Base-by-base conservation (phyloP, 1,139 yeast genomes). In the Eremothecium sinecaudum region DNA sequence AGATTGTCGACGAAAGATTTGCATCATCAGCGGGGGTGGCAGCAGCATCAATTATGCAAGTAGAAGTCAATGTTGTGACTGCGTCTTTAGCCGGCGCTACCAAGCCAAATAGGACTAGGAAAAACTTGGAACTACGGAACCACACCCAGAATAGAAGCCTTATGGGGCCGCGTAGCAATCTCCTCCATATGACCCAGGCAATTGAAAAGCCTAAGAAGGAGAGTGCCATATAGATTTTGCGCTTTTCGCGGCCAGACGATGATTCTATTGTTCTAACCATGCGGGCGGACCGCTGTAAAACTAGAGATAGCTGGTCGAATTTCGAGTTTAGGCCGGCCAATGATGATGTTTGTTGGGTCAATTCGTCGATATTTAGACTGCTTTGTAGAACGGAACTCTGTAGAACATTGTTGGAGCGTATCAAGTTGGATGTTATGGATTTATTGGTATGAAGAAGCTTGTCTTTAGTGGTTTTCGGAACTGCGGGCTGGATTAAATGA, bases 371-470 rank as follows among this genome's bases (percentile, higher is more conserved):
- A 43, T 74, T 74, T 32, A 75, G 56, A 41, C 73, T 77, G 7
- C 78, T 71, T 45, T 74, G 80, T 38, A 75, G 49, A 7, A 75
- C 64, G 3, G 78, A 63, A 9, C 75, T 62, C 27, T 73, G 67
- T 57, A 75, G 55, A 31, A 74, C 44, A 37, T 61, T 62, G 33
- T 58, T 59, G 4, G 65, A 56, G 35, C 59, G 58, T 10, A 53
- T 40, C 23, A 63, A 41, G 28, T 54, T 53, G 2, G 58, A 51
- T 1, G 65, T 63, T 32, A 63, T 46, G 33, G 50, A 51, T 40
- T 56, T 58, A 3, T 62, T 62, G 15, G 59, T 58, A 10, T 44
- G 37, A 37, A 60, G 41, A 10, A 62, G 41, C 34, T 59, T 56
- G 11, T 52, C 60, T 41, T 59, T 58, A 6, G 58, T 21, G 4